Conservation (phyloP, 2,329 filamentous ascomycete species). For the Verticillium alfalfae region DNA sequence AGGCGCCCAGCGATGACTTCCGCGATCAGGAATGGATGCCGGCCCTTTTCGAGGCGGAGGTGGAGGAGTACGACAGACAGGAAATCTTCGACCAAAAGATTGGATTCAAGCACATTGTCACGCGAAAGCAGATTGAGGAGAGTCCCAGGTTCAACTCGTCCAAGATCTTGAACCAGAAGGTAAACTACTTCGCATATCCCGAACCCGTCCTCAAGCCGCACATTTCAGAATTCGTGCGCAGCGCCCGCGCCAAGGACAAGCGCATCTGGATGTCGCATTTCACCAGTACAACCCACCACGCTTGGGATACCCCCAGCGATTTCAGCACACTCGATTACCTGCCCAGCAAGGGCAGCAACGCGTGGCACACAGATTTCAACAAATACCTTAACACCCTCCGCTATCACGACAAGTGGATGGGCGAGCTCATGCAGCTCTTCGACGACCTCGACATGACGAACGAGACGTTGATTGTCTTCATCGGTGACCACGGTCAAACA, state of each 20-base stretch:
- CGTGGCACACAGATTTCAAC: constrained; percentile 19
- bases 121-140: not conserved
- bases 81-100: constrained; percentile 12
- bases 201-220: constrained; percentile 32
- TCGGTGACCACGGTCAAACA: constrained; percentile 36
- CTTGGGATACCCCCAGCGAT: constrained; percentile 1
- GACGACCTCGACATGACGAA: constrained; percentile 36
- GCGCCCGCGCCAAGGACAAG: constrained; percentile 18
- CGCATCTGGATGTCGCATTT: constrained; percentile 28
- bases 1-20: constrained; percentile 2
- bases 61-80: constrained; percentile 12
- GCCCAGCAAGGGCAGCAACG: not conserved
- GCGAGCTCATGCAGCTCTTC: constrained; percentile 29
- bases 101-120: constrained; percentile 10
- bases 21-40: constrained; percentile 10
- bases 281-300: constrained; percentile 32
- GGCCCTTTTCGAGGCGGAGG: constrained; percentile 12
- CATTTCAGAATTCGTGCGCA: constrained; percentile 12
- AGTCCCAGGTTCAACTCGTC: not conserved
- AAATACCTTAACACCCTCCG: constrained; percentile 34
- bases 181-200: constrained; percentile 36
- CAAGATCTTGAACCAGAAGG: constrained; percentile 1
- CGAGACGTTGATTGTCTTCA: constrained; percentile 37
- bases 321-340: not conserved
- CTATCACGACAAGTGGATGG: constrained; percentile 31